Conservation (phyloP, 257 asterid species). For the Plantago ovata region DNA sequence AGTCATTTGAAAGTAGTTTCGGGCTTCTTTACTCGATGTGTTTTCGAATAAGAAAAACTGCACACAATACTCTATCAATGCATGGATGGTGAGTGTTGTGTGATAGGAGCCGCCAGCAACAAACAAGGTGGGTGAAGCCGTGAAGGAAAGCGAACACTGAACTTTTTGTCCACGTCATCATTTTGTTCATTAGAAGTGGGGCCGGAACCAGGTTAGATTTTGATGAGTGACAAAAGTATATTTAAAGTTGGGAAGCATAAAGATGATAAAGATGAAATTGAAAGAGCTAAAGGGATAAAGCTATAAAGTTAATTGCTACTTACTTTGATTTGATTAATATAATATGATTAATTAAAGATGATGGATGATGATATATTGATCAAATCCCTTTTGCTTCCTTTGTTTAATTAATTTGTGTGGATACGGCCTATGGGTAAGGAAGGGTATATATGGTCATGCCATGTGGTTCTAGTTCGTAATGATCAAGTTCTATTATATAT, state of each 20-base stretch:
- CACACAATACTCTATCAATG: no score
- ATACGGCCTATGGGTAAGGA: background rate
- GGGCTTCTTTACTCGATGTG: no score
- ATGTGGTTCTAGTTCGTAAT: slow-evolving; percentile 4
- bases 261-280: slow-evolving; percentile 14
- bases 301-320: slow-evolving; percentile 29
- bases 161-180: slow-evolving; percentile 70
- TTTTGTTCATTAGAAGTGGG: slow-evolving; percentile 31
- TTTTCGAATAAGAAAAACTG: no score
- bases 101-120: slow-evolving; percentile 50
- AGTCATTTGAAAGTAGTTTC: no score
- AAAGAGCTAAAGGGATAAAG: slow-evolving; percentile 29
- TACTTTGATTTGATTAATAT: slow-evolving; percentile 31
- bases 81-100: background rate
- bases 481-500: background rate
- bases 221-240: slow-evolving; percentile 33
- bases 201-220: slow-evolving; percentile 37
- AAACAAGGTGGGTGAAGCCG: slow-evolving; percentile 8
- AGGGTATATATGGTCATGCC: slow-evolving; percentile 5
- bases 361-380: background rate
- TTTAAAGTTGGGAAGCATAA: slow-evolving; percentile 48
- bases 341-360: slow-evolving; percentile 8
- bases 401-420: background rate
- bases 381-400: slow-evolving; percentile 28
- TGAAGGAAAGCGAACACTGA: slow-evolving; percentile 44